These are phyloP conservation scores for Musa acuminata DNA, from an alignment of 176 grass and related monocot genomes.

Conservation along the genomic window DNA sequence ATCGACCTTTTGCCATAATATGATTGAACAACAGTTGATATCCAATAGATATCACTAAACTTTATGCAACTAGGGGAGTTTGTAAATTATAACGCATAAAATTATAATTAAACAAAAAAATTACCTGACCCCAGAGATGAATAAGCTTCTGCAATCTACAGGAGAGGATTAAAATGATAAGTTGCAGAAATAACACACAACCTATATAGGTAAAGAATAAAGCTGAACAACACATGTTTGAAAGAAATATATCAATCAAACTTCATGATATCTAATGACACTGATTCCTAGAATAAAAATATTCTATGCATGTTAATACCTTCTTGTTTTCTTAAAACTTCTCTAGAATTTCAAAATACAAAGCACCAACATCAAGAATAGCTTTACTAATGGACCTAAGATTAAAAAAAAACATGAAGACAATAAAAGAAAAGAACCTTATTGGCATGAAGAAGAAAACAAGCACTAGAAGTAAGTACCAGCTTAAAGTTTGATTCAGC, in stretches of 20 bases:
- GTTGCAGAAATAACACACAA: not conserved
- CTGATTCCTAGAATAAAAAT: not conserved
- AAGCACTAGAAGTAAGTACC: slow-evolving; percentile 22
- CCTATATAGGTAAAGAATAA: not conserved
- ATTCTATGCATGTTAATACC: not conserved
- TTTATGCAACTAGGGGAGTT: not conserved
- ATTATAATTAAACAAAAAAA: not conserved
- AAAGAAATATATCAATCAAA: not conserved
- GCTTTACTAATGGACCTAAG: not conserved
- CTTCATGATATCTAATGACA: not conserved
- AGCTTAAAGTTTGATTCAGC: slow-evolving; percentile 73
- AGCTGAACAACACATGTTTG: not conserved
- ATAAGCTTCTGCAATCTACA: slow-evolving; percentile 81
- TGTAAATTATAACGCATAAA: not conserved
- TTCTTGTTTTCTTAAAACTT: not conserved
- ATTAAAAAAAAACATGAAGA: not conserved
- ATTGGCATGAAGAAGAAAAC: not conserved
- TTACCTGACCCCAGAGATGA: slow-evolving; percentile 33
- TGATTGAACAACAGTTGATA: not conserved
- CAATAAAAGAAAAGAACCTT: slow-evolving; percentile 12
- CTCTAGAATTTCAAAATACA: not conserved
- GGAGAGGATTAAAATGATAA: not conserved
- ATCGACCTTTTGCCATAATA: not conserved
- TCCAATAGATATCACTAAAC: not conserved
- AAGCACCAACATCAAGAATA: not conserved